Evolutionary conservation across 495 filamentous ascomycete species (phyloP).

Genomic region (Hypoxylon rickii): DNA sequence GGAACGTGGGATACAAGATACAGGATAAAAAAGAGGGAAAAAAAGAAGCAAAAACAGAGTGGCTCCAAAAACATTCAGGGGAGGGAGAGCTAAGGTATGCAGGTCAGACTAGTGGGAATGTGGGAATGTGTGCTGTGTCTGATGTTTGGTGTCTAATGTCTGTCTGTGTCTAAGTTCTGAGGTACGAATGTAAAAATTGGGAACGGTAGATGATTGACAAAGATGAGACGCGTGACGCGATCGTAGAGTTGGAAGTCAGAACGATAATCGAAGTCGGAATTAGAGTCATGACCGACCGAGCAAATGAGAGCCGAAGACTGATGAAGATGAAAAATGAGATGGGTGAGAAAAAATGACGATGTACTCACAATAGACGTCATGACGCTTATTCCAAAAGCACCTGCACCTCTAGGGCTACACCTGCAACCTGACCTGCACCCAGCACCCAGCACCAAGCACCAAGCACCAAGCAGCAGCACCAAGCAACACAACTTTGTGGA

Average conservation of each 20-base stretch:
- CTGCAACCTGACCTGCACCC: neutral
- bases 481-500: conserved; percentile 26
- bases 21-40: neutral
- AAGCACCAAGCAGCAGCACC: no score
- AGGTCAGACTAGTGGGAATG: conserved; percentile 23
- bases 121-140: no score
- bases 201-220: conserved; percentile 3
- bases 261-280: no score
- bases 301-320: neutral
- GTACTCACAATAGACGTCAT: conserved; percentile 55
- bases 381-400: conserved; percentile 18
- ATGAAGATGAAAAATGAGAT: conserved; percentile 5
- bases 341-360: conserved; percentile 9
- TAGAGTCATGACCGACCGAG: no score
- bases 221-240: conserved; percentile 19
- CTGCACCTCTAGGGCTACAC: no score
- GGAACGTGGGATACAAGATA: neutral
- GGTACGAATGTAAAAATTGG: no score
- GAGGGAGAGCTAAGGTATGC: conserved; percentile 25
- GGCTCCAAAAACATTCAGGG: neutral
- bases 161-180: no score
- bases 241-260: conserved; percentile 1
- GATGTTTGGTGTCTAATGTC: no score
- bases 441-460: neutral
- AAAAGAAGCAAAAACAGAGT: conserved; percentile 18